Evolutionary conservation across 257 asterid species (phyloP), one percentile per base, ranked within the genome.

Genomic region (Fraxinus cuspidata): DNA sequence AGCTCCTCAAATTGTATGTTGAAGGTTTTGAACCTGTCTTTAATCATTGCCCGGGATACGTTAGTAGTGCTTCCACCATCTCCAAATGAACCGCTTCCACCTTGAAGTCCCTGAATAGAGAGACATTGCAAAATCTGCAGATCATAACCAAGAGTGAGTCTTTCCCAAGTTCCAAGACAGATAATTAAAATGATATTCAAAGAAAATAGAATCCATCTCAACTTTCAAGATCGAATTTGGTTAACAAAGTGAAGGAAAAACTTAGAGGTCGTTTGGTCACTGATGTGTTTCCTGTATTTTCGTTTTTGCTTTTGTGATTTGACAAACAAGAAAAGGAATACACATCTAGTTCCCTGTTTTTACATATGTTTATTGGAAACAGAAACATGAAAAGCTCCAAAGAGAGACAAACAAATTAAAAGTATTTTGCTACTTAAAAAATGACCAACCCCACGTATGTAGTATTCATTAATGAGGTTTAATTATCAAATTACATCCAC

Each of bases 61-160:
- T 91, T 87, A 35, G 84, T 82, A 16, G 87, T 88, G 86, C 84
- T 87, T 63, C 82, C 86, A 37, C 86, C 85, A 37, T 84, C 88
- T 32, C 81, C 85, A 49, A 75, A 84, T 31, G 89, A 83, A 21
- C 89, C 84, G 78, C 90, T 81, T 71, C 90, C 90, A 25, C 87
- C 87, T 1, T 86, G 79, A 58, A 76, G 76, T 66, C 97, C 97
- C 75, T 87, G 97, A 68, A 90, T 82, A 0, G 99, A 85, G 70
- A 96, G 90, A 84, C 94, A 89, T 78, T 93, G 98, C 79, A 96
- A 88, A 84, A 96, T 93, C 99, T 95, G 97, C 80, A 70, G 34
- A 73, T 49, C 67, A 60, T 44, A 47, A 77, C 51, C 51, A 42
- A 63, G 19, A 63, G 69, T 27, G 31, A 63, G 35, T n/a, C 35